A percentile compares a stretch with the other conserved stretches of the same genome.
Evolutionary conservation across 345 rosid genomes (phyloP).

Genomic region (Toxicodendron radicans): DNA sequence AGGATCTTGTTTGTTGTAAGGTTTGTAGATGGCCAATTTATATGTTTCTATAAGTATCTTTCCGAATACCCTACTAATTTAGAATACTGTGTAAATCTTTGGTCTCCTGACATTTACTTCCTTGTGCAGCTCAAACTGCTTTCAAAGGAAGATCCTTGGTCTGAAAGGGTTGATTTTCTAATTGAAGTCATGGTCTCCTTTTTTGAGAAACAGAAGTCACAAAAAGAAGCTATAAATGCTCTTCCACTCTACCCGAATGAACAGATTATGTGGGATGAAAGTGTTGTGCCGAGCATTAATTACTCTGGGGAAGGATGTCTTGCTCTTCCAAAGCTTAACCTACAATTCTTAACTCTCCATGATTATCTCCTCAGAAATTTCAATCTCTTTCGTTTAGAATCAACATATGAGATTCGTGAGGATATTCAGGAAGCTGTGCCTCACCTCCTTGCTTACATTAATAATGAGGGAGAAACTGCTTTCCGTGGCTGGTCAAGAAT

Average conservation of each 20-base stretch:
- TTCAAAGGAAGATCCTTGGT: slow-evolving; percentile 83
- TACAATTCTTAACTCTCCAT: slow-evolving; percentile 94
- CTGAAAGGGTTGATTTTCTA: slow-evolving; percentile 80
- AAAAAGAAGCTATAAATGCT: slow-evolving; percentile 97
- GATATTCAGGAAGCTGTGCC: slow-evolving; percentile 99
- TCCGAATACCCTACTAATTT: neutral
- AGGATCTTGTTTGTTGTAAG: slow-evolving; percentile 91
- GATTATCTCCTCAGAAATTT: slow-evolving; percentile 95
- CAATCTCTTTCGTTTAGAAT: slow-evolving; percentile 96
- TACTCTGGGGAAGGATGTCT: slow-evolving; percentile 99
- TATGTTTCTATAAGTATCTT: no score
- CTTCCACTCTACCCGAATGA: slow-evolving; percentile 98
- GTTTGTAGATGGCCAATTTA: slow-evolving; percentile 37
- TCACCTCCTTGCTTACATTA: slow-evolving; percentile 83
- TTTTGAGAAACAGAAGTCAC: slow-evolving; percentile 92
- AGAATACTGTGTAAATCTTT: neutral
- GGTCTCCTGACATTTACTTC: slow-evolving; percentile 8
- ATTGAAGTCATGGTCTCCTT: slow-evolving; percentile 91
- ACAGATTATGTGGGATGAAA: slow-evolving; percentile 99
- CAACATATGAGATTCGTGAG: slow-evolving; percentile 99
- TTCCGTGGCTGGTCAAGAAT: slow-evolving; percentile 99
- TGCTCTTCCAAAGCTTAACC: slow-evolving; percentile 97
- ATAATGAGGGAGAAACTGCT: slow-evolving; percentile 87
- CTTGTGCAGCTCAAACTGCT: slow-evolving; percentile 81
- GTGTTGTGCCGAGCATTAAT: slow-evolving; percentile 96